These are phyloP conservation scores for Naganishia liquefaciens DNA, from an alignment of 1,284 basidiomycete species.

Conservation along the genomic window DNA sequence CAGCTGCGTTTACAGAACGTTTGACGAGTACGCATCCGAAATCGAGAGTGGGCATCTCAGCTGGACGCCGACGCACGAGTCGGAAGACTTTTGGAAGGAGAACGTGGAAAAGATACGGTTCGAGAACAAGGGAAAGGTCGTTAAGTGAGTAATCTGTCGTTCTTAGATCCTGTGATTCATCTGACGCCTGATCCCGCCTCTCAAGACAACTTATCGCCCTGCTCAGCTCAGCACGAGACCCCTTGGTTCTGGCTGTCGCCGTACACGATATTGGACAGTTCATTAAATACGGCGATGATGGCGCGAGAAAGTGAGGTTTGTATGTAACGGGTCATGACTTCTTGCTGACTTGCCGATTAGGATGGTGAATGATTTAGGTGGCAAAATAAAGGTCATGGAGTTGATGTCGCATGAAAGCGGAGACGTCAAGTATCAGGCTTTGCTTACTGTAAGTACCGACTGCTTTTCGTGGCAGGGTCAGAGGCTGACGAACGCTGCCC, in stretches of 20 bases:
- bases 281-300: conserved; percentile 78
- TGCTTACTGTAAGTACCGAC: conserved; percentile 65
- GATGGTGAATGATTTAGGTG: conserved; percentile 76
- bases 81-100: conserved; percentile 97
- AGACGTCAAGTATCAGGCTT: conserved; percentile 87
- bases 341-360: conserved; percentile 53
- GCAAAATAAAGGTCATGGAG: conserved; percentile 89
- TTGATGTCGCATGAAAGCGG: conserved; percentile 85
- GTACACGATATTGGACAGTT: conserved; percentile 92
- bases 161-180: not conserved
- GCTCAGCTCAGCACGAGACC: conserved; percentile 69
- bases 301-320: conserved; percentile 76
- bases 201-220: conserved; percentile 70
- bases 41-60: conserved; percentile 84
- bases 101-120: conserved; percentile 86
- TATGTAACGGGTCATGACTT: not conserved
- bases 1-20: conserved; percentile 65
- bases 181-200: conserved; percentile 2
- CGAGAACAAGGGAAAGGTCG: conserved; percentile 73
- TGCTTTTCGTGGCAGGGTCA: not conserved
- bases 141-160: conserved; percentile 62
- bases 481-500: not conserved
- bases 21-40: conserved; percentile 93
- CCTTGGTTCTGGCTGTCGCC: conserved; percentile 79
- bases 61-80: conserved; percentile 94